Evolutionary conservation across 495 filamentous ascomycete species (phyloP).

Genomic region (Xylaria grammica): DNA sequence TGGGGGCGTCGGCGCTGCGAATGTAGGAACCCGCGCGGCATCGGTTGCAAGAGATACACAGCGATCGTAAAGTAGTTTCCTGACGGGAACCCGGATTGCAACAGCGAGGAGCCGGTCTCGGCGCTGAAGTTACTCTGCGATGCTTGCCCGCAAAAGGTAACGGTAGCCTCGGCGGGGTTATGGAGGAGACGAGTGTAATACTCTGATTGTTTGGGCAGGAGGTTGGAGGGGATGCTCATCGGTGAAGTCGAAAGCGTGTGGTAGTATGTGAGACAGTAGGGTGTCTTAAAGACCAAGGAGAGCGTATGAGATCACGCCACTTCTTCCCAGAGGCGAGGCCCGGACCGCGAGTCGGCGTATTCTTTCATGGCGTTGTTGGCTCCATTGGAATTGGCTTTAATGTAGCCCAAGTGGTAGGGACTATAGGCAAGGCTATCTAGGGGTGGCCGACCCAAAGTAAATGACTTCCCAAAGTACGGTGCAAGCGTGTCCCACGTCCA

Average conservation of each 20-base stretch:
- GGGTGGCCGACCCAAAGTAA: neutral
- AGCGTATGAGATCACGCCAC: neutral
- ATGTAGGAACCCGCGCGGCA: constrained; percentile 2
- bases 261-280: neutral
- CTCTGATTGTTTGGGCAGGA: neutral
- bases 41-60: neutral
- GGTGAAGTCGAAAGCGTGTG: neutral
- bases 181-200: neutral
- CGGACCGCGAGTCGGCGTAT: neutral
- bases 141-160: neutral
- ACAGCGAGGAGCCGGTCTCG: neutral
- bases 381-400: constrained; percentile 54
- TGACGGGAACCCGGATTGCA: neutral
- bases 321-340: neutral
- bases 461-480: constrained; percentile 42
- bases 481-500: constrained; percentile 62
- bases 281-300: neutral
- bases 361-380: constrained; percentile 48
- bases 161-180: neutral
- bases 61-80: neutral
- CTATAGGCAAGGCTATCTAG: neutral
- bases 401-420: neutral
- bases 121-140: neutral
- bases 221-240: neutral
- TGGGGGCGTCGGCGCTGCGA: neutral